Evolutionary conservation across 2,329 filamentous ascomycete species (phyloP).

Genomic region (Drechslerella dactyloides): DNA sequence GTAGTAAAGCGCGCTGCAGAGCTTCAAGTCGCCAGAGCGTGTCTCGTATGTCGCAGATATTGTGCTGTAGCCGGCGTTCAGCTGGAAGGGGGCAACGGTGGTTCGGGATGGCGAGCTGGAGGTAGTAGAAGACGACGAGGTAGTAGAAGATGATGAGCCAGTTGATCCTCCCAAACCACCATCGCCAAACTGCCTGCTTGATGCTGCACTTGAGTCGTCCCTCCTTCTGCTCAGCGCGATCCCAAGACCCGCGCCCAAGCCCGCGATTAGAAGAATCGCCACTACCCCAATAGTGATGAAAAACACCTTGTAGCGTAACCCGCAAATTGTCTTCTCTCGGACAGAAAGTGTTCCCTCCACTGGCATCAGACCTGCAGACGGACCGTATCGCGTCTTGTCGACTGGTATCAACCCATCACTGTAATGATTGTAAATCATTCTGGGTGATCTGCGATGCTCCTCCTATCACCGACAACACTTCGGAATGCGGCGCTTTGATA

Average conservation of each 20-base stretch:
- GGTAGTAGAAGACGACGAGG: no score
- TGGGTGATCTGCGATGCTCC: not conserved
- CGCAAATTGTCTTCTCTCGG: not conserved
- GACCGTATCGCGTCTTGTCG: not conserved
- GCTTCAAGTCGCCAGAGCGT: not conserved
- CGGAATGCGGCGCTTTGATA: no score
- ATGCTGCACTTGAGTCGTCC: no score
- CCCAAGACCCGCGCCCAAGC: not conserved
- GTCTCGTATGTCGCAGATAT: not conserved
- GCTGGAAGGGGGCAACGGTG: not conserved
- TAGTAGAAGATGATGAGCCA: no score
- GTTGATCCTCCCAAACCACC: no score
- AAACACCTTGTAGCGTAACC: not conserved
- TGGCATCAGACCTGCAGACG: not conserved
- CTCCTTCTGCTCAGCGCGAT: constrained; percentile 1
- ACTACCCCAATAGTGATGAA: not conserved
- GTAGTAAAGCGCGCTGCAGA: not conserved
- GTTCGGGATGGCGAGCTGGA: no score
- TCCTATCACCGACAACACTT: constrained; percentile 1
- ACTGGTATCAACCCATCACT: not conserved
- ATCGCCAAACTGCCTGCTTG: no score
- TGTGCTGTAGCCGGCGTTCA: not conserved
- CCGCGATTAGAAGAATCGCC: not conserved
- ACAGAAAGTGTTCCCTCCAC: not conserved
- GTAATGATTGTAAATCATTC: not conserved